Conservation (phyloP, 805 yeast species). For the Candida insectorum region DNA sequence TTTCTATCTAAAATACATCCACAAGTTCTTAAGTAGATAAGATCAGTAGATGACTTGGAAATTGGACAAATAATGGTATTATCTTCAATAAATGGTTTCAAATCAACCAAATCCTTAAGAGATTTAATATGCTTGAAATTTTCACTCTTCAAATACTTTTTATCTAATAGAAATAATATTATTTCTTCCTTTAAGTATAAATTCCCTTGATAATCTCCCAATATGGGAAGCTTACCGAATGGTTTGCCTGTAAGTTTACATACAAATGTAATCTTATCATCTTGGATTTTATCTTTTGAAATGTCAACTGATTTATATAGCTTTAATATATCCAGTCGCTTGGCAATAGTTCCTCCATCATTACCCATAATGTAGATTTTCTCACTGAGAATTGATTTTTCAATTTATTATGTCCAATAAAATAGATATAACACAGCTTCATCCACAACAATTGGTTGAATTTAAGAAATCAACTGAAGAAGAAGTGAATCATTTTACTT, state of each 20-base stretch:
- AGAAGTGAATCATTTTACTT: slow-evolving; percentile 82
- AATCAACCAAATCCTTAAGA: slow-evolving; percentile 23
- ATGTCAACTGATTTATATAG: slow-evolving; percentile 14
- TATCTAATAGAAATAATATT: slow-evolving; percentile 51
- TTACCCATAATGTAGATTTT: slow-evolving; percentile 28
- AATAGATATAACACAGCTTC: slow-evolving; percentile 65
- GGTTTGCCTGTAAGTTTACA: slow-evolving; percentile 47
- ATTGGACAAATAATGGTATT: slow-evolving; percentile 30
- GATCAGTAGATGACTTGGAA: slow-evolving; percentile 15
- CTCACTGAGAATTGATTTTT: slow-evolving; percentile 3
- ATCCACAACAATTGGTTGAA: slow-evolving; percentile 80
- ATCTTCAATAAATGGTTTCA: slow-evolving; percentile 20
- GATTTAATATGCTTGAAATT: slow-evolving; percentile 19
- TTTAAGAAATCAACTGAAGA: slow-evolving; percentile 79
- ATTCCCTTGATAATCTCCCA: slow-evolving; percentile 66
- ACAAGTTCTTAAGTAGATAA: slow-evolving; percentile 32
- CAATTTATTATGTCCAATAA: slow-evolving; percentile 12
- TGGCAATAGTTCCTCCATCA: slow-evolving; percentile 74
- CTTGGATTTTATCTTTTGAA: slow-evolving; percentile 14
- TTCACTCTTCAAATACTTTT: slow-evolving; percentile 17
- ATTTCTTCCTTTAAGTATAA: slow-evolving; percentile 63
- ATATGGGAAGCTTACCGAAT: slow-evolving; percentile 46
- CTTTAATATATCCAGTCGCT: slow-evolving; percentile 47
- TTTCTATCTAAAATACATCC: slow-evolving; percentile 35
- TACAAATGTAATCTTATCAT: not conserved